Conservation (phyloP, 768 basidiomycete genomes). For the Pleurotus platypus region DNA sequence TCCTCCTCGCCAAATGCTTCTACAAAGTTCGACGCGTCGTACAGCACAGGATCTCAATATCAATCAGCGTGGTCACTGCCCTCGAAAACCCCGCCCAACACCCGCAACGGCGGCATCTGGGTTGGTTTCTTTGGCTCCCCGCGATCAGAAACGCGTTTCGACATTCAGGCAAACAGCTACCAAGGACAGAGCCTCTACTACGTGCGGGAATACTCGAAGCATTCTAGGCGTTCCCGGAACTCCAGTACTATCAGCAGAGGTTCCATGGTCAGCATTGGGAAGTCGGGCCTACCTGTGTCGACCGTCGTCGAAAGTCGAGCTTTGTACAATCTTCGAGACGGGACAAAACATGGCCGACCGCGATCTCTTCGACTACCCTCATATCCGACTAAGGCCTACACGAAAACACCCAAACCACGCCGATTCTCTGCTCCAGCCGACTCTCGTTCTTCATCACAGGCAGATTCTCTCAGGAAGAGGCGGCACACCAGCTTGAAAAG, state of each 20-base stretch:
- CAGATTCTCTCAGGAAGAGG: slow-evolving; percentile 12
- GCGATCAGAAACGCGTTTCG: slow-evolving; percentile 36
- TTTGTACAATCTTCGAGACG: slow-evolving; percentile 7
- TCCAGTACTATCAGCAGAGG: slow-evolving; percentile 1
- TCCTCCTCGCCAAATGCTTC: slow-evolving; percentile 9
- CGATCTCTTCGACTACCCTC: slow-evolving; percentile 15
- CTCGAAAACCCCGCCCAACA: background rate
- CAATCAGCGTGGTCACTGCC: slow-evolving; percentile 17
- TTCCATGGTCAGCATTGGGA: slow-evolving; percentile 1
- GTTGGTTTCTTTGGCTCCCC: slow-evolving; percentile 46
- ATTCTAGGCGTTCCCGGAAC: background rate
- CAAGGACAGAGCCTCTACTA: background rate
- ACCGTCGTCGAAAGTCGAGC: slow-evolving; percentile 10
- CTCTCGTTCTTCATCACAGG: slow-evolving; percentile 9
- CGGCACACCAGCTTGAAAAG: slow-evolving; percentile 22
- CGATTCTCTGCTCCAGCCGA: slow-evolving; percentile 28
- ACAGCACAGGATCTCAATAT: slow-evolving; percentile 1
- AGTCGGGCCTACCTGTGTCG: slow-evolving; percentile 16
- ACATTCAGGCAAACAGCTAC: background rate
- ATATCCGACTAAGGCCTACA: slow-evolving; percentile 15
- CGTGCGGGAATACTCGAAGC: background rate
- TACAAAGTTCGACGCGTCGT: slow-evolving; percentile 12
- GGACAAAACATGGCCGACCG: slow-evolving; percentile 8
- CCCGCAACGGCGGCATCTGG: slow-evolving; percentile 27
- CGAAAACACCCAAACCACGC: slow-evolving; percentile 14